Percentiles rank a stretch among this genome's conserved stretches.
phyloP scores from a whole-genome alignment of 139 green algal genomes.

The Chlorella sp. region DNA sequence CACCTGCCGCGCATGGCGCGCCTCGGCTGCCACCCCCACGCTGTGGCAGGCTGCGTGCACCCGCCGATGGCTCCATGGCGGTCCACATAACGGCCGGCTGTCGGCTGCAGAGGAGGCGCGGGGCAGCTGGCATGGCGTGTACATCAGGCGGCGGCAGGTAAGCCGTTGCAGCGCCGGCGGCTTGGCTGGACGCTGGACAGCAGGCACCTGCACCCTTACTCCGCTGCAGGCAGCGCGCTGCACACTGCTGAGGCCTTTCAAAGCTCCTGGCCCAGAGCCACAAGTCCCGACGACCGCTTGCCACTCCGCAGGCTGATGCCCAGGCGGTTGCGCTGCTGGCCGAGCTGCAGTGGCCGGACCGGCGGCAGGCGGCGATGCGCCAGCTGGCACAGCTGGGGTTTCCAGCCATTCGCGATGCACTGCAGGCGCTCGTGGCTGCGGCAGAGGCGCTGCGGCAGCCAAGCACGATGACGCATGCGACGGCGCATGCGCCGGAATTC shows the following conservation, averaged over 20 bases:
- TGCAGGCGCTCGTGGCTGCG: neutral
- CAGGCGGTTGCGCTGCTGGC: neutral
- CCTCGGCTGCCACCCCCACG: neutral
- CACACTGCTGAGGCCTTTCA: no score
- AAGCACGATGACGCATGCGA: neutral
- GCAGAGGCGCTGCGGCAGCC: neutral
- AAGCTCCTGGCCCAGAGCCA: no score
- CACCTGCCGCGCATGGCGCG: constrained; percentile 15
- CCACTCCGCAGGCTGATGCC: constrained; percentile 7
- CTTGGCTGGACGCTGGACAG: no score
- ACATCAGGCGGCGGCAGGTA: constrained; percentile 1
- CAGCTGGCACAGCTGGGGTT: neutral
- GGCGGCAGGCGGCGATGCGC: neutral
- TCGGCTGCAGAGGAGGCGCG: neutral
- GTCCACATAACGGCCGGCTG: neutral
- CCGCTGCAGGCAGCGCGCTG: neutral
- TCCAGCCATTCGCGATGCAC: neutral
- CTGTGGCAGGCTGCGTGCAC: neutral
- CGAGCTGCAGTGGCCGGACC: neutral
- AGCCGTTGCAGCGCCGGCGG: neutral
- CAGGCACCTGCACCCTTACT: neutral
- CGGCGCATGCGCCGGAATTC: no score
- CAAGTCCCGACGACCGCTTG: no score
- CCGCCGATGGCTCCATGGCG: neutral
- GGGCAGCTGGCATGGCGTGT: constrained; percentile 1